Percentiles rank a stretch among this genome's conserved stretches.
Conservation (phyloP, 139 green algal genomes). For the Tetraselmis striata region DNA sequence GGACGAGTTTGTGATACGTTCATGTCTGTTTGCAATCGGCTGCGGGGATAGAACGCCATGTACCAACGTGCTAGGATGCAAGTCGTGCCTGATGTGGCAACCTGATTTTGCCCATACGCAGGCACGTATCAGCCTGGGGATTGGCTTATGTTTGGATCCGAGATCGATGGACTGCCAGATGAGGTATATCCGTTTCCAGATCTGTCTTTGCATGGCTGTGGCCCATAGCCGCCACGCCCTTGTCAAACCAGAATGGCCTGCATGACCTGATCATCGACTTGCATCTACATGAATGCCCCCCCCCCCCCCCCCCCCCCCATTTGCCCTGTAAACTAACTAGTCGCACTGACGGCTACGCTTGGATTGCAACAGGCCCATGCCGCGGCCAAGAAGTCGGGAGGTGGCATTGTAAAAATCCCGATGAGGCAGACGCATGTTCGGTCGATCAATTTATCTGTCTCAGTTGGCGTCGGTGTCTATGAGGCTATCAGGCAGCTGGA, state of each 20-base stretch:
- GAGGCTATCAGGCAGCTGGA: constrained; percentile 84
- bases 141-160: constrained; percentile 37
- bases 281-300: background rate
- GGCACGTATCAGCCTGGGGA: constrained; percentile 46
- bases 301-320: too few relatives aligned
- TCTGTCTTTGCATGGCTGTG: background rate
- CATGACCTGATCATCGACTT: background rate
- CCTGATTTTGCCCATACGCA: background rate
- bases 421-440: constrained; percentile 78
- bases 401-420: constrained; percentile 69
- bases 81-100: background rate
- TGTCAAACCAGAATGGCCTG: background rate
- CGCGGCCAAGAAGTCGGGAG: constrained; percentile 29
- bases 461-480: constrained; percentile 74
- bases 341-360: too few relatives aligned
- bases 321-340: too few relatives aligned
- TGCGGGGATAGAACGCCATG: too few relatives aligned
- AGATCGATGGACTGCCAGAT: background rate
- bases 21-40: background rate
- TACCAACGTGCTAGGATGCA: background rate
- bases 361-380: constrained; percentile 54
- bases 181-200: too few relatives aligned
- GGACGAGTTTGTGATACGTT: background rate
- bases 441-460: constrained; percentile 78
- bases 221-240: background rate